Conservation (phyloP, 192 early-diverging fungal genomes). For the Linnemannia exigua region DNA sequence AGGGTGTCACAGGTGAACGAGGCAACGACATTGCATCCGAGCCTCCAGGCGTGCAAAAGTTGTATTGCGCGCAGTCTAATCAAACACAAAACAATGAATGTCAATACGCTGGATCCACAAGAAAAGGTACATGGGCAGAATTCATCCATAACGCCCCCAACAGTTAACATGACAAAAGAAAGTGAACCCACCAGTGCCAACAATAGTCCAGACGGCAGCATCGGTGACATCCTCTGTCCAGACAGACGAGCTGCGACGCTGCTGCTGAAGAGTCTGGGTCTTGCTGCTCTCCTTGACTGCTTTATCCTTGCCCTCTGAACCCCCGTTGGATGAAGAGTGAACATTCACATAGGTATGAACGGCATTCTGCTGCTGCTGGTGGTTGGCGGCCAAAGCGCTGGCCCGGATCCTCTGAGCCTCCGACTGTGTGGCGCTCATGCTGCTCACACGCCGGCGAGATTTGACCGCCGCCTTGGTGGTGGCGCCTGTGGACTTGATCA, state of each 20-base stretch:
- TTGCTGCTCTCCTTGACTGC: slow-evolving; percentile 33
- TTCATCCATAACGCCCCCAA: not conserved
- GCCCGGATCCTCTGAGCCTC: slow-evolving; percentile 54
- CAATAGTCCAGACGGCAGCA: slow-evolving; percentile 93
- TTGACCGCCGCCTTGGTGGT: slow-evolving; percentile 40
- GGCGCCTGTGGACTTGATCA: slow-evolving; percentile 40
- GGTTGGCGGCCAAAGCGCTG: slow-evolving; percentile 24
- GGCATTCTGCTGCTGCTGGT: slow-evolving; percentile 24
- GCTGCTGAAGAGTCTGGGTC: slow-evolving; percentile 33
- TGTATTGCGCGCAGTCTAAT: slow-evolving; percentile 67
- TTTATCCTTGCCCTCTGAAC: slow-evolving; percentile 26
- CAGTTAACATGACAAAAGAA: slow-evolving; percentile 56
- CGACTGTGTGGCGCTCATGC: slow-evolving; percentile 61
- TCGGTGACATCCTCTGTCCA: slow-evolving; percentile 91
- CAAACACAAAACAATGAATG: not conserved
- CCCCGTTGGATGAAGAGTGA: not conserved
- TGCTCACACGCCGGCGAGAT: slow-evolving; percentile 67
- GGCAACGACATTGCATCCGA: slow-evolving; percentile 49
- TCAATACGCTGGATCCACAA: not conserved
- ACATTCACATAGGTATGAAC: slow-evolving; percentile 21
- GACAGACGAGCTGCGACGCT: slow-evolving; percentile 56
- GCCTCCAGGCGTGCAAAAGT: slow-evolving; percentile 66
- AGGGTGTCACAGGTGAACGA: slow-evolving; percentile 45
- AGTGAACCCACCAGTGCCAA: slow-evolving; percentile 77
- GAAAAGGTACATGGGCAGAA: no score